phyloP scores from a whole-genome alignment of 2,329 filamentous ascomycete species.

The Hypoxylon sp. region DNA sequence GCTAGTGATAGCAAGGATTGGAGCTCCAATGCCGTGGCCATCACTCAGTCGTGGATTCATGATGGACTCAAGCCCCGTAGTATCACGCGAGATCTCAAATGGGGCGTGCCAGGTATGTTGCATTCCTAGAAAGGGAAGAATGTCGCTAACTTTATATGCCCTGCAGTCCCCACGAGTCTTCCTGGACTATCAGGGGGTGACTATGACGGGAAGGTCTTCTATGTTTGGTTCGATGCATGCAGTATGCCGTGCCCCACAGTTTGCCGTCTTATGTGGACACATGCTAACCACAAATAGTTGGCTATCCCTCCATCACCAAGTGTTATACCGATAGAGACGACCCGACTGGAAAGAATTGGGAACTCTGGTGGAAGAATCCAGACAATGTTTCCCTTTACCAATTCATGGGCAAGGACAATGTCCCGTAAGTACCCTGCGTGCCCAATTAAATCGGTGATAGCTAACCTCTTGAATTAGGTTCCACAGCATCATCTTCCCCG shows the following conservation, averaged over 20 bases:
- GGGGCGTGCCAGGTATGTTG: constrained; percentile 72
- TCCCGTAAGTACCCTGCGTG: constrained; percentile 49
- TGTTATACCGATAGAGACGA: constrained; percentile 77
- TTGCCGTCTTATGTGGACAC: constrained; percentile 42
- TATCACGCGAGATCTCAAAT: constrained; percentile 93
- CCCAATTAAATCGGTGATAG: neutral
- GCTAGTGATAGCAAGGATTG: constrained; percentile 81
- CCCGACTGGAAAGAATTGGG: constrained; percentile 75
- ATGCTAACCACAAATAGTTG: constrained; percentile 67
- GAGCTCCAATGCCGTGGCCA: constrained; percentile 80
- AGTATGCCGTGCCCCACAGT: constrained; percentile 88
- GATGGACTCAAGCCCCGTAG: constrained; percentile 88
- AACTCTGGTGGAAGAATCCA: constrained; percentile 94
- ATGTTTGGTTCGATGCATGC: constrained; percentile 90
- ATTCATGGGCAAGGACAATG: constrained; percentile 95
- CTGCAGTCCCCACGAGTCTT: constrained; percentile 60
- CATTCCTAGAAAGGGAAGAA: neutral
- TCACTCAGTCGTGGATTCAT: constrained; percentile 84
- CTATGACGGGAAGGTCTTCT: constrained; percentile 79
- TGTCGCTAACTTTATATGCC: neutral
- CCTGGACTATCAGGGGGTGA: constrained; percentile 66
- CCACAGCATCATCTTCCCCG: constrained; percentile 93
- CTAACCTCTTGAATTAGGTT: constrained; percentile 59
- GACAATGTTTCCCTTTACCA: constrained; percentile 91
- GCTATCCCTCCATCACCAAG: constrained; percentile 91